phyloP scores from a whole-genome alignment of 2,329 filamentous ascomycete genomes.

The Trichoderma polysporum region DNA sequence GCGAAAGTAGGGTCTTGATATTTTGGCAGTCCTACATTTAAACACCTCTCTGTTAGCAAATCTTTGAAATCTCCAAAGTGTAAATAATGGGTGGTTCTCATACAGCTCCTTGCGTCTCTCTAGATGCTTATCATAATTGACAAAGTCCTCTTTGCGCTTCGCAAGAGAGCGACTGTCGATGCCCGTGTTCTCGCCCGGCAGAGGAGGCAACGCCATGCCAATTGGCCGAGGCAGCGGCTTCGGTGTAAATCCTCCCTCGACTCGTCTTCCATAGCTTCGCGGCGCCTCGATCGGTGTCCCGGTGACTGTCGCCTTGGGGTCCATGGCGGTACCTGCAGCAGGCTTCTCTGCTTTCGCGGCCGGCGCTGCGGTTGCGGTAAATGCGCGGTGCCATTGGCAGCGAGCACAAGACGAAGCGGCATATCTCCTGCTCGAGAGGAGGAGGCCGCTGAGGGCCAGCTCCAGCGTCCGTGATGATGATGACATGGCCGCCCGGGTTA shows the following conservation, averaged over 20 bases:
- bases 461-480: slow-evolving; percentile 33
- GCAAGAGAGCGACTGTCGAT: slow-evolving; percentile 65
- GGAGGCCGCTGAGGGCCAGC: slow-evolving; percentile 31
- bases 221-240: slow-evolving; percentile 70
- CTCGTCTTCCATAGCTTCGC: slow-evolving; percentile 56
- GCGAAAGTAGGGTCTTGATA: slow-evolving; percentile 88
- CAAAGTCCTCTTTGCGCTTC: slow-evolving; percentile 75
- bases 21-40: slow-evolving; percentile 62
- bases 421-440: slow-evolving; percentile 27
- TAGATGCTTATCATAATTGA: slow-evolving; percentile 82
- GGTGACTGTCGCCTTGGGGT: slow-evolving; percentile 40
- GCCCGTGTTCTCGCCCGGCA: slow-evolving; percentile 78
- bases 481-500: slow-evolving; percentile 11
- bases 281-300: slow-evolving; percentile 58
- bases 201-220: slow-evolving; percentile 72
- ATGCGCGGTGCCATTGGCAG: slow-evolving; percentile 52
- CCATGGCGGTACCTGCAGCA: slow-evolving; percentile 37
- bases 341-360: slow-evolving; percentile 36
- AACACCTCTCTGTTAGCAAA: neutral
- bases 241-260: slow-evolving; percentile 55
- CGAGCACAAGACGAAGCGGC: slow-evolving; percentile 43
- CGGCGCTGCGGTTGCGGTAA: slow-evolving; percentile 45
- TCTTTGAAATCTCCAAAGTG: neutral
- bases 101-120: slow-evolving; percentile 74
- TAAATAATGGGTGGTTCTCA: slow-evolving; percentile 24